These are phyloP conservation scores for Termitomyces sp. DNA, from an alignment of 768 basidiomycete species.

Conservation along the genomic window DNA sequence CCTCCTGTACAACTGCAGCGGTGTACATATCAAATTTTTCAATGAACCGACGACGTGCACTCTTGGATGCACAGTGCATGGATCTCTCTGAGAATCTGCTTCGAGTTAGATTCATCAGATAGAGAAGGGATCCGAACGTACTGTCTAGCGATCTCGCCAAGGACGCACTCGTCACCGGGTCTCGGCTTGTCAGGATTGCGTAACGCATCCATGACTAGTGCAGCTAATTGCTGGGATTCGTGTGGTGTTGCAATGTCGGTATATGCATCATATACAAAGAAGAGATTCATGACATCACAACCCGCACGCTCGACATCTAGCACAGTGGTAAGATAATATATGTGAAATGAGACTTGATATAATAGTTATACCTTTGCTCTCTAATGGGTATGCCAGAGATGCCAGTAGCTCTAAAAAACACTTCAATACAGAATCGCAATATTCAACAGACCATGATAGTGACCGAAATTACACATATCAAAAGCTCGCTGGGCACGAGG, in stretches of 20 bases:
- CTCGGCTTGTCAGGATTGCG: conserved; percentile 28
- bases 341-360: neutral
- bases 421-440: no score
- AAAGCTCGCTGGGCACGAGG: no score
- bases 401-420: conserved; percentile 19
- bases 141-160: conserved; percentile 35
- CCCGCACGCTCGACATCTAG: conserved; percentile 25
- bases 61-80: no score
- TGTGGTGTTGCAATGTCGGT: conserved; percentile 32
- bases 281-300: conserved; percentile 47
- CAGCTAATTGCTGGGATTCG: conserved; percentile 23
- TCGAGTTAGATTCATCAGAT: no score
- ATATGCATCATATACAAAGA: conserved; percentile 46
- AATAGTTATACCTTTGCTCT: conserved; percentile 24
- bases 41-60: no score
- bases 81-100: no score
- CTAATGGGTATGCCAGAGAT: conserved; percentile 29
- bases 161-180: conserved; percentile 28
- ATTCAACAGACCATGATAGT: neutral
- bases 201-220: conserved; percentile 34
- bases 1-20: no score
- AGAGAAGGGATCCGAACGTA: conserved; percentile 17
- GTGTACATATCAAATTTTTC: no score
- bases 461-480: no score
- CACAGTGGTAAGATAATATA: neutral